A percentile compares a stretch with the other conserved stretches of the same genome.
Conservation (phyloP, 495 filamentous ascomycete genomes). For the Usnea hakonensis region DNA sequence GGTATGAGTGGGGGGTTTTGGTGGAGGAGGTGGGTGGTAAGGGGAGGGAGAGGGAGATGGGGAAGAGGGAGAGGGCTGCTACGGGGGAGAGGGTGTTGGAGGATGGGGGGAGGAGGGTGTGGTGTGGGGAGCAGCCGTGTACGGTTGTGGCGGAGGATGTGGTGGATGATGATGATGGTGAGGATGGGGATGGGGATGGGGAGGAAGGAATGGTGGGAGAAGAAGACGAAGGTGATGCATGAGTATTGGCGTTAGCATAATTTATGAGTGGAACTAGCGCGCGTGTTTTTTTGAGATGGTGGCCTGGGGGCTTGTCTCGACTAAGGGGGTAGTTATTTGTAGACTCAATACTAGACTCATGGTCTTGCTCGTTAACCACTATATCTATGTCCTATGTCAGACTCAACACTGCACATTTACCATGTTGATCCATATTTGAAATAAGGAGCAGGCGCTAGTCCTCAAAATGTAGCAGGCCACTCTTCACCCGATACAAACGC, state of each 20-base stretch:
- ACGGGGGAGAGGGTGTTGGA: conserved; percentile 29
- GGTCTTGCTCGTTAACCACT: no score
- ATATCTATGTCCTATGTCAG: no score
- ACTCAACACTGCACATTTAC: no score
- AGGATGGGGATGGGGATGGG: background rate
- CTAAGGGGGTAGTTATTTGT: background rate
- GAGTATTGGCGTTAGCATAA: background rate
- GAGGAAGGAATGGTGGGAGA: background rate
- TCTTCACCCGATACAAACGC: background rate
- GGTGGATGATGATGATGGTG: background rate
- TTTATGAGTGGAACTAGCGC: background rate
- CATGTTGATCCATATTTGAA: no score
- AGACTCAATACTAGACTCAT: background rate
- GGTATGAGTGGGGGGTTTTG: conserved; percentile 72
- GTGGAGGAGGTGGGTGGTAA: conserved; percentile 64
- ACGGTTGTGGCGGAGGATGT: conserved; percentile 44
- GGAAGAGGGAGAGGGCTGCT: conserved; percentile 16
- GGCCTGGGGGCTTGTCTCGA: background rate
- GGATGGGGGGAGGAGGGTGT: conserved; percentile 58
- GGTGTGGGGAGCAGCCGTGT: conserved; percentile 62
- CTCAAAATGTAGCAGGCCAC: no score
- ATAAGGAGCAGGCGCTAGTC: no score
- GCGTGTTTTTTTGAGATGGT: background rate
- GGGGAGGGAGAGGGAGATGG: conserved; percentile 20
- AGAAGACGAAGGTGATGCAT: background rate